Conservation (phyloP, 768 basidiomycete genomes). For the Trametes cubensis region DNA sequence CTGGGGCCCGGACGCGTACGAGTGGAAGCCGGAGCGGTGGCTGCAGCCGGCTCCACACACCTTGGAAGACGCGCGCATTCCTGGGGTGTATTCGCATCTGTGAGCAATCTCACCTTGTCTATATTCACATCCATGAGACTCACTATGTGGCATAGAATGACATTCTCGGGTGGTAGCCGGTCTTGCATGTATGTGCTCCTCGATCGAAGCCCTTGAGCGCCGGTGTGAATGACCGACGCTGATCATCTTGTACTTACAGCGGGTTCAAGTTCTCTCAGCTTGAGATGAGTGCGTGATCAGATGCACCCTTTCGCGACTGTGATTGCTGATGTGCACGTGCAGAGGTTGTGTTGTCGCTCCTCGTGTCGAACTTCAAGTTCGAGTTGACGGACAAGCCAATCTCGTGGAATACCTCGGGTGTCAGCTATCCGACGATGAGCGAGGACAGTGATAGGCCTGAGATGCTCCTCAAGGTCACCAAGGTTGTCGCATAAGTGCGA, state of each 20-base stretch:
- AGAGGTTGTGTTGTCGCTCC: conserved; percentile 35
- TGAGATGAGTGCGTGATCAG: conserved; percentile 27
- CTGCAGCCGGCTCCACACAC: conserved; percentile 25
- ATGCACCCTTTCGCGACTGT: neutral
- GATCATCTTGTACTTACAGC: neutral
- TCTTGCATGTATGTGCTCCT: conserved; percentile 30
- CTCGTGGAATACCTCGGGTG: conserved; percentile 32
- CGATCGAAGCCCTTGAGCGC: too few relatives aligned
- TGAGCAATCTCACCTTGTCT: neutral
- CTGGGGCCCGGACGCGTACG: conserved; percentile 48
- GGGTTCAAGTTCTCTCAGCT: conserved; percentile 30
- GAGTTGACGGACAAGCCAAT: conserved; percentile 30
- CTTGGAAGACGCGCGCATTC: conserved; percentile 20
- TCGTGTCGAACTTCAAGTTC: conserved; percentile 34
- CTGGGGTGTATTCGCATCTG: conserved; percentile 27
- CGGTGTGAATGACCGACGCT: neutral
- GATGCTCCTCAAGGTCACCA: conserved; percentile 29
- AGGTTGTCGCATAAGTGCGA: neutral
- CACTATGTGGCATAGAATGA: conserved; percentile 20
- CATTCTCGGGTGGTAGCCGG: conserved; percentile 28
- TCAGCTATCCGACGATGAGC: conserved; percentile 31
- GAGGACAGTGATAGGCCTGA: conserved; percentile 22
- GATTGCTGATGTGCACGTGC: neutral
- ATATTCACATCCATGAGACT: neutral
- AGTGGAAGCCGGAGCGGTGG: conserved; percentile 51